Evolutionary conservation across 257 asterid genomes (phyloP).

Genomic region (Eustoma russellianum): DNA sequence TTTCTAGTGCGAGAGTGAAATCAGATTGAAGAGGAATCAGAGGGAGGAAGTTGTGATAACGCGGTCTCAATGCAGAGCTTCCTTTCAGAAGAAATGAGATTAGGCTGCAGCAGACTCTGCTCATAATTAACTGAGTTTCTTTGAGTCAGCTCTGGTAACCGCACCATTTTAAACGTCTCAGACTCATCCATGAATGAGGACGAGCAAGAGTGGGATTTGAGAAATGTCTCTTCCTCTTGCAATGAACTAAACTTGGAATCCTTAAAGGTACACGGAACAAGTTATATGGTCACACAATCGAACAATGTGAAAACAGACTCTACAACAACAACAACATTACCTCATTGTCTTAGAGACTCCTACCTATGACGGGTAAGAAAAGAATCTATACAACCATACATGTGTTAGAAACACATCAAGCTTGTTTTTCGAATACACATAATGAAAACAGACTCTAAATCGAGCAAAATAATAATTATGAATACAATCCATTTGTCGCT

Average conservation of each 20-base stretch:
- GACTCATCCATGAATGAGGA: slow-evolving; percentile 15
- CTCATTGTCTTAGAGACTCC: too few relatives aligned
- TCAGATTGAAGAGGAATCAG: slow-evolving; percentile 34
- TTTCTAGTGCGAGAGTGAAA: slow-evolving; percentile 22
- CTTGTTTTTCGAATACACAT: too few relatives aligned
- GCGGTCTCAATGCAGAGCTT: slow-evolving; percentile 18
- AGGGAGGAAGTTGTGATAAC: slow-evolving; percentile 25
- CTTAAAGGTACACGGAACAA: slow-evolving; percentile 12
- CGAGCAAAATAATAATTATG: neutral
- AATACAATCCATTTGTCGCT: too few relatives aligned
- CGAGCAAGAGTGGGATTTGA: slow-evolving; percentile 22
- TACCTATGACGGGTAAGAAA: too few relatives aligned
- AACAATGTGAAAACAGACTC: neutral
- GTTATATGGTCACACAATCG: neutral
- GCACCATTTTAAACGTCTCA: slow-evolving; percentile 17
- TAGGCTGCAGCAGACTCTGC: slow-evolving; percentile 16
- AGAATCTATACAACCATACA: too few relatives aligned
- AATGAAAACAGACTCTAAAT: too few relatives aligned
- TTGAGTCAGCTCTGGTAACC: slow-evolving; percentile 19
- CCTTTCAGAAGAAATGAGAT: slow-evolving; percentile 12
- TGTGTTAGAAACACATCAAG: too few relatives aligned
- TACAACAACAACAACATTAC: too few relatives aligned
- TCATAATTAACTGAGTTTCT: slow-evolving; percentile 23
- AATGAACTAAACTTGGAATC: slow-evolving; percentile 33
- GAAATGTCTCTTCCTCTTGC: slow-evolving; percentile 20